These are phyloP conservation scores for Pythium apleroticum DNA, from an alignment of 352 stramenopile genomes.

Conservation along the genomic window DNA sequence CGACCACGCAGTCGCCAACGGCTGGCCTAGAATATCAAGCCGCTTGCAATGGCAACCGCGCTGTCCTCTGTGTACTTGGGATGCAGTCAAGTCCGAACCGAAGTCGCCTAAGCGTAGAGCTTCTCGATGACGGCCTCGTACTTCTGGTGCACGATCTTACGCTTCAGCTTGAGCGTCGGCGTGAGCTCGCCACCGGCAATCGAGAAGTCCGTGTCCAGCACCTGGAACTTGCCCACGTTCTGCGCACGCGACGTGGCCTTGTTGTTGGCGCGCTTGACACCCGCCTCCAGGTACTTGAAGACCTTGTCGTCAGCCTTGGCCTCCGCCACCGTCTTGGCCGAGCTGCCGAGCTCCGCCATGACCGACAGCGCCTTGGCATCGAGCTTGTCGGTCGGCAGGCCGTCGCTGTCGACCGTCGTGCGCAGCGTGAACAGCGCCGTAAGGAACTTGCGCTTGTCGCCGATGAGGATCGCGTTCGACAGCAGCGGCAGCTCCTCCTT, in stretches of 20 bases:
- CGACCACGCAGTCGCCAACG: neutral
- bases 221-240: slow-evolving; percentile 84
- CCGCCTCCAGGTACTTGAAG: slow-evolving; percentile 67
- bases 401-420: slow-evolving; percentile 79
- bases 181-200: slow-evolving; percentile 92
- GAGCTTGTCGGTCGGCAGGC: slow-evolving; percentile 77
- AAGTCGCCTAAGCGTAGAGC: slow-evolving; percentile 87
- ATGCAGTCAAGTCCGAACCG: neutral
- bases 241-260: slow-evolving; percentile 79
- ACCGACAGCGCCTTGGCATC: slow-evolving; percentile 65
- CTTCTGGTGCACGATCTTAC: slow-evolving; percentile 91
- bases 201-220: slow-evolving; percentile 91
- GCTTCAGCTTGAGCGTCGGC: slow-evolving; percentile 96
- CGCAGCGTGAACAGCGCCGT: slow-evolving; percentile 86
- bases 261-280: slow-evolving; percentile 77
- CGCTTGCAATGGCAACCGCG: neutral
- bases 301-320: slow-evolving; percentile 76
- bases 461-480: slow-evolving; percentile 92
- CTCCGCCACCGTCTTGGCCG: slow-evolving; percentile 66
- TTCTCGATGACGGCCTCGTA: slow-evolving; percentile 87
- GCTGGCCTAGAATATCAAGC: neutral
- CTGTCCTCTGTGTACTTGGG: neutral
- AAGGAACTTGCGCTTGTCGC: slow-evolving; percentile 93
- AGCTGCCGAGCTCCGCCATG: slow-evolving; percentile 62
- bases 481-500: slow-evolving; percentile 88